Evolutionary conservation across 1,139 yeast species (phyloP).

Genomic region (Suhomyces kunorum): DNA sequence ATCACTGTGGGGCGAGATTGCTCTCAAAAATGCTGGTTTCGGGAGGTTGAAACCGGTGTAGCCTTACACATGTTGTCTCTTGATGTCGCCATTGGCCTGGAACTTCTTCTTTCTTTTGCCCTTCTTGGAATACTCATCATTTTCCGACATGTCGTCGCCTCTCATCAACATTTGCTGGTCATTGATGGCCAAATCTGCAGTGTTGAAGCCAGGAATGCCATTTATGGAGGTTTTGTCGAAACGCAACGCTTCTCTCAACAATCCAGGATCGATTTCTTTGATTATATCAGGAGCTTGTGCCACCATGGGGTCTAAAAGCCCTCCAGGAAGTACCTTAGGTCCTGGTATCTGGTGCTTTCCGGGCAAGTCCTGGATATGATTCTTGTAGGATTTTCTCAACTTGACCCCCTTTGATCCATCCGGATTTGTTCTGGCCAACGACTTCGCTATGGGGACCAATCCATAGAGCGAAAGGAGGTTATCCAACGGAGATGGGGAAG

Average conservation of each 20-base stretch:
- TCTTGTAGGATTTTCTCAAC: slow-evolving; percentile 88
- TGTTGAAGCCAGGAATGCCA: slow-evolving; percentile 80
- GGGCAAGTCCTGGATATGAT: slow-evolving; percentile 82
- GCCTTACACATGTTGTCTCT: slow-evolving; percentile 37
- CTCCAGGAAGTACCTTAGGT: slow-evolving; percentile 55
- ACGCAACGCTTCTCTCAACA: slow-evolving; percentile 53
- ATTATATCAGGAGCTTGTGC: slow-evolving; percentile 45
- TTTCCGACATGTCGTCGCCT: slow-evolving; percentile 44
- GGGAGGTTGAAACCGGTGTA: too few relatives aligned
- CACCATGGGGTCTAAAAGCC: slow-evolving; percentile 50
- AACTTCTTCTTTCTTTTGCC: slow-evolving; percentile 38
- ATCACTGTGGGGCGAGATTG: background rate
- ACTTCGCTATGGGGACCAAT: slow-evolving; percentile 64
- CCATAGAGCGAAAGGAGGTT: slow-evolving; percentile 72
- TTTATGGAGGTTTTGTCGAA: slow-evolving; percentile 69
- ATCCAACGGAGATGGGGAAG: slow-evolving; percentile 70
- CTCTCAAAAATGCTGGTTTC: background rate
- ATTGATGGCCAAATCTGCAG: slow-evolving; percentile 65
- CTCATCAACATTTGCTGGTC: slow-evolving; percentile 49
- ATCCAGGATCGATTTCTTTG: slow-evolving; percentile 49
- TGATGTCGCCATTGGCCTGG: slow-evolving; percentile 35
- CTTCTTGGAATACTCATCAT: slow-evolving; percentile 37
- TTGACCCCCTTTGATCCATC: slow-evolving; percentile 91
- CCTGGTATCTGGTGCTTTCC: slow-evolving; percentile 73
- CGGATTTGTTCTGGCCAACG: slow-evolving; percentile 85